Evolutionary conservation across 768 basidiomycete genomes (phyloP).

Genomic region (Clitopilus passeckerianus): DNA sequence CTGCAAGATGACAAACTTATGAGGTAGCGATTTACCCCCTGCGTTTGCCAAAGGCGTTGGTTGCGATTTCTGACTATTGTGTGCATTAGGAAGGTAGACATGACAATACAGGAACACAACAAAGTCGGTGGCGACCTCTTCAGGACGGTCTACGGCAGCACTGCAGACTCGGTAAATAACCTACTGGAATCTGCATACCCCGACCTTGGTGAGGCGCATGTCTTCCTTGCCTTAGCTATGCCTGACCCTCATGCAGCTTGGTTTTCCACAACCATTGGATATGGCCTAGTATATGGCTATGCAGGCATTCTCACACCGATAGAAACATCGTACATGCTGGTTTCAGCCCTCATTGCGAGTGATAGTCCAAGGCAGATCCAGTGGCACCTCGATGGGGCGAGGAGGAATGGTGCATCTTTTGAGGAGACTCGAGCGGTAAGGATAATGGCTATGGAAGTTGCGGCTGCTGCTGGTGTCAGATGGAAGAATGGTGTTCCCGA

Average conservation of each 20-base stretch:
- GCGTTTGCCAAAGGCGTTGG: neutral
- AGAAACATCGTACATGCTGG: conserved; percentile 57
- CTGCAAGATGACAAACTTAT: conserved; percentile 41
- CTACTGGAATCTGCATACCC: conserved; percentile 52
- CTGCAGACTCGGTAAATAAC: conserved; percentile 39
- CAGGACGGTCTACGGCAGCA: conserved; percentile 49
- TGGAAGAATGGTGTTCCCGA: conserved; percentile 56
- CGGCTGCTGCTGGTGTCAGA: conserved; percentile 37
- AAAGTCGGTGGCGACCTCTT: conserved; percentile 39
- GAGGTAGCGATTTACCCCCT: conserved; percentile 24
- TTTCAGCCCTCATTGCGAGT: conserved; percentile 56
- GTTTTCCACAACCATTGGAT: conserved; percentile 49
- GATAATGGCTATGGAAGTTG: conserved; percentile 48
- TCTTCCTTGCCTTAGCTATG: neutral
- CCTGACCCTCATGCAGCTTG: conserved; percentile 32
- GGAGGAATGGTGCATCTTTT: conserved; percentile 45
- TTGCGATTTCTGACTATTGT: neutral
- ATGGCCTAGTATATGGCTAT: conserved; percentile 52
- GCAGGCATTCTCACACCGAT: conserved; percentile 38
- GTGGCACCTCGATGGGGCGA: conserved; percentile 63
- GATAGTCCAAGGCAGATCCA: conserved; percentile 59
- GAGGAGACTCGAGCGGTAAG: conserved; percentile 53
- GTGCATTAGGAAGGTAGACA: conserved; percentile 30
- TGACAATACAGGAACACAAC: conserved; percentile 38
- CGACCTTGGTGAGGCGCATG: conserved; percentile 47